Evolutionary conservation across 192 early-diverging fungal species (phyloP).

Genomic region (Backusella parvicylindrica): DNA sequence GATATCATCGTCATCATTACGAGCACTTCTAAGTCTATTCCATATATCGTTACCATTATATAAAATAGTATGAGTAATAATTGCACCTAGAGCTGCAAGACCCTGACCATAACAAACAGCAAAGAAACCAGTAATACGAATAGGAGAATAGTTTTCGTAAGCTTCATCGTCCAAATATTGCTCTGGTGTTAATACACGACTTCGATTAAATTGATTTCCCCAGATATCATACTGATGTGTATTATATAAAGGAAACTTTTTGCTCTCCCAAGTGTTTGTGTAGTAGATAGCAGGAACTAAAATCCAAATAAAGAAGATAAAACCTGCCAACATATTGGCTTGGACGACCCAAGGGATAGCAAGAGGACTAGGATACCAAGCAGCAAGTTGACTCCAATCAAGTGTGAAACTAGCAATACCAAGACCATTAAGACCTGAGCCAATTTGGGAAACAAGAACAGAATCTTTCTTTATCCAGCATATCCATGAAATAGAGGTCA

Average conservation of each 20-base stretch:
- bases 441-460: conserved; percentile 45
- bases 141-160: conserved; percentile 57
- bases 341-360: conserved; percentile 73
- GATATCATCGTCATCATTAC: conserved; percentile 62
- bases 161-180: conserved; percentile 46
- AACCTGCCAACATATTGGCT: conserved; percentile 68
- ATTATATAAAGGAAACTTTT: conserved; percentile 62
- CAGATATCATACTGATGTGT: conserved; percentile 55
- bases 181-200: conserved; percentile 50
- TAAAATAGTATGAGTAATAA: conserved; percentile 61
- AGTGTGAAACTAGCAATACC: conserved; percentile 68
- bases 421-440: conserved; percentile 55
- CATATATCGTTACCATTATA: conserved; percentile 67
- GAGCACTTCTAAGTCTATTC: conserved; percentile 52
- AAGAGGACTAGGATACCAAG: conserved; percentile 56
- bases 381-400: conserved; percentile 70
- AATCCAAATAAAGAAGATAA: conserved; percentile 71
- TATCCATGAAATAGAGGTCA: conserved; percentile 59
- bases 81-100: conserved; percentile 62
- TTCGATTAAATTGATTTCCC: conserved; percentile 53
- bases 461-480: conserved; percentile 57
- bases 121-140: conserved; percentile 67
- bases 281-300: conserved; percentile 72
- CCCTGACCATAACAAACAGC: conserved; percentile 63
- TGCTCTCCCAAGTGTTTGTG: conserved; percentile 50